Conservation (phyloP, 2,329 filamentous ascomycete genomes). For the Cyphellophora europaea region DNA sequence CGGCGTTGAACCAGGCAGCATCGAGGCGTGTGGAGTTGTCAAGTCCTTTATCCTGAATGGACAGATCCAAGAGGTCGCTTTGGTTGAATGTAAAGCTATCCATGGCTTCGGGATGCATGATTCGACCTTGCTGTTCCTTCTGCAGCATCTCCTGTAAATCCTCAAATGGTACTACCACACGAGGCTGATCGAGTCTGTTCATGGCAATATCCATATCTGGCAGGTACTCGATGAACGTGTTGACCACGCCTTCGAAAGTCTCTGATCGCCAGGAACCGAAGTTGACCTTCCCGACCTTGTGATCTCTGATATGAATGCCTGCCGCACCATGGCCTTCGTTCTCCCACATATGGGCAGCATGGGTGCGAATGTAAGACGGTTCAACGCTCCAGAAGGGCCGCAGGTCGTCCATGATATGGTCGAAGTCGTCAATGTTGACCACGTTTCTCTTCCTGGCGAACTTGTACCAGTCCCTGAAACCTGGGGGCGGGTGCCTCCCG, state of each 20-base stretch:
- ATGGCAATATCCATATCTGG: slow-evolving; percentile 60
- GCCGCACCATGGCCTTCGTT: slow-evolving; percentile 21
- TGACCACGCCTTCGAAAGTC: slow-evolving; percentile 35
- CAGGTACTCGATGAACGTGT: slow-evolving; percentile 43
- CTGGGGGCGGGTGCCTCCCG: slow-evolving; percentile 31
- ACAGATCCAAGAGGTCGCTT: slow-evolving; percentile 19
- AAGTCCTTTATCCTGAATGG: slow-evolving; percentile 11
- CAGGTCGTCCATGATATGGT: slow-evolving; percentile 28
- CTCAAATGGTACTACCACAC: slow-evolving; percentile 52
- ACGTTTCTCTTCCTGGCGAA: slow-evolving; percentile 27
- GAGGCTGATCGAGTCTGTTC: slow-evolving; percentile 55
- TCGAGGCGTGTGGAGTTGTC: slow-evolving; percentile 23
- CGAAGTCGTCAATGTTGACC: slow-evolving; percentile 29
- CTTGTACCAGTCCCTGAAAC: slow-evolving; percentile 30
- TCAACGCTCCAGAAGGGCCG: slow-evolving; percentile 29
- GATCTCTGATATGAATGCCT: slow-evolving; percentile 25
- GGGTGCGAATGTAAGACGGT: slow-evolving; percentile 22
- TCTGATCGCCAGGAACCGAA: slow-evolving; percentile 32
- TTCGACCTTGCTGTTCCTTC: slow-evolving; percentile 37
- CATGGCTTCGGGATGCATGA: slow-evolving; percentile 32
- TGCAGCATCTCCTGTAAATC: slow-evolving; percentile 43
- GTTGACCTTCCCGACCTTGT: slow-evolving; percentile 27
- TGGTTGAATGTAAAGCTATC: slow-evolving; percentile 36
- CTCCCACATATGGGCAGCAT: slow-evolving; percentile 25
- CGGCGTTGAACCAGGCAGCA: slow-evolving; percentile 38